Base-by-base conservation (phyloP, 73 alveolate genomes). In the Paramecium sonneborni region DNA sequence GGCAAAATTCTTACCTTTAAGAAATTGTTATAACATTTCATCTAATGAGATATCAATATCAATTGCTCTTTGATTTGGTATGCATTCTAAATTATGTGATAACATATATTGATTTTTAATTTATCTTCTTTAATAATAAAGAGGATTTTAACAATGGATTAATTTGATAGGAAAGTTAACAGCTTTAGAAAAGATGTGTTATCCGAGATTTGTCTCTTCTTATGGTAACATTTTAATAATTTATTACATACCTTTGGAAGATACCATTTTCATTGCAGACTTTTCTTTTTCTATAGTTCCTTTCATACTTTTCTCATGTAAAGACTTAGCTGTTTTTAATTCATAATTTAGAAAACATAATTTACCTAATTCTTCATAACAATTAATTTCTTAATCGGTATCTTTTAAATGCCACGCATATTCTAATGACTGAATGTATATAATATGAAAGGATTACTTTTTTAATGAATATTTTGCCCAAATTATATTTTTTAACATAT, bases 291-390 rank as follows among this genome's bases (percentile, higher is more conserved):
- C 86, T 14, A 32, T n/a, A 0, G 86, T 72, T 72, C 86, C 86
- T 72, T 72, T 35, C 57, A 38, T 35, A 35, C 86, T 72, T 72
- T 72, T 72, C 7, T 72, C 86, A 72, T 72, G 86, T 37, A 72
- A 72, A 15, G 86, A 32, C 11, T 72, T 72, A 28, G 86, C 86
- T 12, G 18, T 23, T 35, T 72, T 38, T 18, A 72, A 72, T 72
- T 72, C 86, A 37, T 72, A 72, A 72, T 38, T 72, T 1, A 72
- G 57, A 38, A 35, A 72, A 6, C 86, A 72, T 15, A 72, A 21
- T 72, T 72, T 72, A 10, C 86, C 86, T 2, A 72, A 30, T 72
- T 72, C 86, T 38, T 72, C 86, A 72, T 72, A 72, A 72, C 86
- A 72, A 1, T 32, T 23, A 14, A 72, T 35, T 34, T 72, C 86